Conservation (phyloP, 805 yeast genomes). For the Priceomyces melissophilus region DNA sequence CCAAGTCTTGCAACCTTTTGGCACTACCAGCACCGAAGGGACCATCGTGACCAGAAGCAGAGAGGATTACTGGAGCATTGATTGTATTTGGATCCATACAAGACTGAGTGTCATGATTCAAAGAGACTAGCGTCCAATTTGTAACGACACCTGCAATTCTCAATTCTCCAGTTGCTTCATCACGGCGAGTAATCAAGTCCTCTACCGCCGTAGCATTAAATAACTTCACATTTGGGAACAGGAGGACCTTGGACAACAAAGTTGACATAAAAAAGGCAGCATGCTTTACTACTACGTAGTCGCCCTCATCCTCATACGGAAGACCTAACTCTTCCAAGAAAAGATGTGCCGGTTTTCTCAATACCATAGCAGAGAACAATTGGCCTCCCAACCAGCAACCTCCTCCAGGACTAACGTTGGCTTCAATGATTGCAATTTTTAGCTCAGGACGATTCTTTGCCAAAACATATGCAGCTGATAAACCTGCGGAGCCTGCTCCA, state of each 20-base stretch:
- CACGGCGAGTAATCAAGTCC: constrained; percentile 71
- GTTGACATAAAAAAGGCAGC: constrained; percentile 77
- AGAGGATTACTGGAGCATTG: constrained; percentile 59
- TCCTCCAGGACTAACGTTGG: constrained; percentile 75
- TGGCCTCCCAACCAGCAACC: constrained; percentile 81
- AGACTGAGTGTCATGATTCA: constrained; percentile 72
- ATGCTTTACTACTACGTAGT: constrained; percentile 75
- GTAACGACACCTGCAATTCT: constrained; percentile 78
- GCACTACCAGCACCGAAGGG: constrained; percentile 80
- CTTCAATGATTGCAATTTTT: constrained; percentile 70
- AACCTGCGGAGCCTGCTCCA: constrained; percentile 78
- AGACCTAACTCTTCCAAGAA: constrained; percentile 63
- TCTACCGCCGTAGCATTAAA: constrained; percentile 81
- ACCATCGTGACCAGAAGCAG: constrained; percentile 81
- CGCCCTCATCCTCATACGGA: constrained; percentile 75
- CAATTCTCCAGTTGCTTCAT: constrained; percentile 50
- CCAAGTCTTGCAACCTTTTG: constrained; percentile 49
- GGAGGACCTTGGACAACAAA: constrained; percentile 62
- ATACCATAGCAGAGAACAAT: constrained; percentile 71
- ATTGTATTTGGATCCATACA: constrained; percentile 84
- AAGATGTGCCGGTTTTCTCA: constrained; percentile 74
- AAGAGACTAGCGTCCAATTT: constrained; percentile 76
- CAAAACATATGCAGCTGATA: constrained; percentile 70
- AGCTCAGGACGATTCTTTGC: constrained; percentile 74
- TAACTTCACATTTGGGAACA: constrained; percentile 70